phyloP scores from a whole-genome alignment of 2,329 filamentous ascomycete genomes.

The Aphanoascus verrucosus region DNA sequence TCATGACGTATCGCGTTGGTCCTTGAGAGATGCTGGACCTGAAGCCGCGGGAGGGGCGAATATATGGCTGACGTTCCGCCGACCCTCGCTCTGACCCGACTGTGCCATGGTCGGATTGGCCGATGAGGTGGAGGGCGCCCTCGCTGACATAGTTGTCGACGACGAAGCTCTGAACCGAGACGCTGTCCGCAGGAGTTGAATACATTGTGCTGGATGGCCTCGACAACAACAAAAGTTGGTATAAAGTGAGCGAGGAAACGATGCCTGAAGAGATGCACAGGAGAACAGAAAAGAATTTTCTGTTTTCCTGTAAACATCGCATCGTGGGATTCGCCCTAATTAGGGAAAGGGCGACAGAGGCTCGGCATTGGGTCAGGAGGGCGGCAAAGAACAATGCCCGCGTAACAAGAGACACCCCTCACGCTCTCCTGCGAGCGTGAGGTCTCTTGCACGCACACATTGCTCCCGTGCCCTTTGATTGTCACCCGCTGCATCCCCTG shows the following conservation, averaged over 20 bases:
- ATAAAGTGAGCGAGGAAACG: not conserved
- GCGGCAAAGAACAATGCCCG: not conserved
- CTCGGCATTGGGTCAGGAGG: conserved; percentile 7
- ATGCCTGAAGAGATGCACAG: not conserved
- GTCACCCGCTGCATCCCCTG: too few relatives aligned
- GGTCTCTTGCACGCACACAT: not conserved
- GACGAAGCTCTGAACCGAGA: conserved; percentile 1
- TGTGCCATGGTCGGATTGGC: not conserved
- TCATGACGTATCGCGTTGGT: conserved; percentile 25
- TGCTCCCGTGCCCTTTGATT: not conserved
- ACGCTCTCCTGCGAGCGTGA: not conserved
- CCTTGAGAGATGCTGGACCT: conserved; percentile 14
- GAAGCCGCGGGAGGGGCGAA: conserved; percentile 28
- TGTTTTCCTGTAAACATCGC: conserved; percentile 1
- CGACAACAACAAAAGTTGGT: not conserved
- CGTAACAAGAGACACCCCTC: not conserved
- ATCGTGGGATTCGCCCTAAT: conserved; percentile 4
- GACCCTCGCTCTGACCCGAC: not conserved
- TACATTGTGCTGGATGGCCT: not conserved
- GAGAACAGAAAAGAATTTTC: not conserved
- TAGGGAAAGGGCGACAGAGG: conserved; percentile 13
- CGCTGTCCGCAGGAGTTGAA: conserved; percentile 2
- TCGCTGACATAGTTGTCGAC: conserved; percentile 5
- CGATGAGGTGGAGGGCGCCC: not conserved
- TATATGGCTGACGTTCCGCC: conserved; percentile 26